Evolutionary conservation across 768 basidiomycete species (phyloP).

Genomic region (Naganishia onofrii): DNA sequence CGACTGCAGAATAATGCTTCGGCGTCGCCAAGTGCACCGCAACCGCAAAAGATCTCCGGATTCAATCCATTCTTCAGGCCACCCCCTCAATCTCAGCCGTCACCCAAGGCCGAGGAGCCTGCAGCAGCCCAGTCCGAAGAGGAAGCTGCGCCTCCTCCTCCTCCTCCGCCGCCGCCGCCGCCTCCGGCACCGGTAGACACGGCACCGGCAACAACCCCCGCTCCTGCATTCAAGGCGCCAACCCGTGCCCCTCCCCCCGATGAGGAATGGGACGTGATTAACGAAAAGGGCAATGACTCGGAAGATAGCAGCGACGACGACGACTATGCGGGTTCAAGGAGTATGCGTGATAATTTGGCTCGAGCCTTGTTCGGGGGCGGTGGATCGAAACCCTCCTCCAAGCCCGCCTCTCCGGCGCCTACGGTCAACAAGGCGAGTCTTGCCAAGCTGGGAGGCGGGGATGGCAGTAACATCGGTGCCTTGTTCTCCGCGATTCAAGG

Average conservation of each 20-base stretch:
- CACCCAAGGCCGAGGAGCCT: conserved; percentile 34
- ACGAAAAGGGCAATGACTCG: conserved; percentile 60
- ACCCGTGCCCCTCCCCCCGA: conserved; percentile 52
- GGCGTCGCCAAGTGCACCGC: conserved; percentile 45
- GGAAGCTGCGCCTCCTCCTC: conserved; percentile 33
- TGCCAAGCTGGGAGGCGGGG: conserved; percentile 54
- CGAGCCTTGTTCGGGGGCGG: conserved; percentile 68
- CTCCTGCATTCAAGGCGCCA: conserved; percentile 53
- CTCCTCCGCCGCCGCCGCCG: conserved; percentile 36
- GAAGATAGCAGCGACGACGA: conserved; percentile 74
- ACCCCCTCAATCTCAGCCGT: conserved; percentile 7
- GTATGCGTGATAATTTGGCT: conserved; percentile 69
- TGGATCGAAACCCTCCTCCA: conserved; percentile 48
- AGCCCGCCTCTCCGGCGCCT: conserved; percentile 48
- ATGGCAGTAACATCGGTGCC: conserved; percentile 56
- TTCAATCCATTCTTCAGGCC: conserved; percentile 74
- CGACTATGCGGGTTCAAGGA: conserved; percentile 67
- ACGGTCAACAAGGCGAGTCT: conserved; percentile 53
- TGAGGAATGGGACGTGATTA: conserved; percentile 81
- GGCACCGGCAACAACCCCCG: conserved; percentile 36
- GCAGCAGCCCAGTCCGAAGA: conserved; percentile 51
- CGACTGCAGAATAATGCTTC: conserved; percentile 38
- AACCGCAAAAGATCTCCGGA: conserved; percentile 51
- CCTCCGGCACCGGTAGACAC: conserved; percentile 25
- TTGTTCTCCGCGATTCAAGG: conserved; percentile 81